These are phyloP conservation scores for Stenogyne calaminthoides DNA, from an alignment of 305 asterid genomes.

Conservation along the genomic window DNA sequence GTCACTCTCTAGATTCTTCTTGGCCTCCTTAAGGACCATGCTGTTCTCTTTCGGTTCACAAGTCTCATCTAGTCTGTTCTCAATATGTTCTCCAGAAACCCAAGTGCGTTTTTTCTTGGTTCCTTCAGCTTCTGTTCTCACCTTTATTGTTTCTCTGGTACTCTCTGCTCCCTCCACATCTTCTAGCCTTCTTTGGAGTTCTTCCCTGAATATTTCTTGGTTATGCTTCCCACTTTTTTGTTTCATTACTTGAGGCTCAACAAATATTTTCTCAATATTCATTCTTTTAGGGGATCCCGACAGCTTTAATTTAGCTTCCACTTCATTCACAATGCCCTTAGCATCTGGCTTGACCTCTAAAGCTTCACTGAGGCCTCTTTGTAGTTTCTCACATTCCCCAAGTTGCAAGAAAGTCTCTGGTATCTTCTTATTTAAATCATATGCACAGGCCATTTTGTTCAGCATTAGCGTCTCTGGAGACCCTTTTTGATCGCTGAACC, in stretches of 20 bases:
- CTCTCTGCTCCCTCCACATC: constrained; percentile 38
- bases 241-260: constrained; percentile 27
- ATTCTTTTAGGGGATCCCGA: constrained; percentile 23
- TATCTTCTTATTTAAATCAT: constrained; percentile 18
- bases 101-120: constrained; percentile 38
- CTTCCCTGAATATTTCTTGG: constrained; percentile 38
- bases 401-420: constrained; percentile 27
- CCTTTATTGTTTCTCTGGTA: constrained; percentile 31
- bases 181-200: constrained; percentile 37
- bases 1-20: constrained; percentile 35
- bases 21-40: constrained; percentile 25
- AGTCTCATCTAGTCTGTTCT: constrained; percentile 32
- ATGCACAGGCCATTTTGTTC: constrained; percentile 21
- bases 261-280: constrained; percentile 27
- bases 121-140: constrained; percentile 40
- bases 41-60: constrained; percentile 32
- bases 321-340: constrained; percentile 31
- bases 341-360: constrained; percentile 30
- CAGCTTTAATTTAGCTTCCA: constrained; percentile 23
- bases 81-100: constrained; percentile 33
- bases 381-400: constrained; percentile 32
- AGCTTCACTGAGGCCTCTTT: constrained; percentile 27
- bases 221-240: constrained; percentile 31
- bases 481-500: constrained; percentile 32
- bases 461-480: constrained; percentile 33